Base-by-base conservation (phyloP, 1,284 basidiomycete species). In the Sanguinoderma infundibulare region DNA sequence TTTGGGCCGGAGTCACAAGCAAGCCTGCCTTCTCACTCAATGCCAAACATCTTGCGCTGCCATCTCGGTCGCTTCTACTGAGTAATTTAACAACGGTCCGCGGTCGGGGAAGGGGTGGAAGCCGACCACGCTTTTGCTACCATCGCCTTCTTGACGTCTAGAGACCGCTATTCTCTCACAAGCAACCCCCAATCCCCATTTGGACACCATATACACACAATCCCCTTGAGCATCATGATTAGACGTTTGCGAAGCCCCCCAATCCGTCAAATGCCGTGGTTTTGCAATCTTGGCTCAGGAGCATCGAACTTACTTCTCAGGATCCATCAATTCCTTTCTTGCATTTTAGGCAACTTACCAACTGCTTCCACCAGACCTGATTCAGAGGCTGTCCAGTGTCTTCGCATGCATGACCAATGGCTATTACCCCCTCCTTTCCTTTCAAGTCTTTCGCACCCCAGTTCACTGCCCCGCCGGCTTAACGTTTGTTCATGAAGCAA, bases 111-210 rank as follows among this genome's bases (percentile, higher is more conserved):
- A 22, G 24, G 24, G 8, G 28, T 24, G 5, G 38, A 44, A 24
- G 55, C 14, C 14, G 15, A 9, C 39, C 30, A 24, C 7, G 39
- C 14, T 12, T 42, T 52, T 28, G 17, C 57, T 35, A 42, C 49
- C 57, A 58, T 58, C 57, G 40, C 28, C 32, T 54, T 54, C 57
- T 28, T 59, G 44, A 54, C 46, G 38, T 46, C 42, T 26, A 22
- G 42, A 44, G 42, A 44, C 12, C 22, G 12, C 1, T 44, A 5
- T 24, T 24, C 42, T 24, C 9, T 44, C 10, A 44, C 2, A n/a
- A n/a, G n/a, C n/a, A n/a, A 20, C 10, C 20, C 26, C 14, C 42
- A 26, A 24, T 26, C 6, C 42, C 24, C 15, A 12, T 44, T 26
- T 14, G 42, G 42, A 15, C 15, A 15, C 42, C 15, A 15, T 12